Evolutionary conservation across 2,329 filamentous ascomycete species (phyloP).

Genomic region (Karstenula rhodostoma): DNA sequence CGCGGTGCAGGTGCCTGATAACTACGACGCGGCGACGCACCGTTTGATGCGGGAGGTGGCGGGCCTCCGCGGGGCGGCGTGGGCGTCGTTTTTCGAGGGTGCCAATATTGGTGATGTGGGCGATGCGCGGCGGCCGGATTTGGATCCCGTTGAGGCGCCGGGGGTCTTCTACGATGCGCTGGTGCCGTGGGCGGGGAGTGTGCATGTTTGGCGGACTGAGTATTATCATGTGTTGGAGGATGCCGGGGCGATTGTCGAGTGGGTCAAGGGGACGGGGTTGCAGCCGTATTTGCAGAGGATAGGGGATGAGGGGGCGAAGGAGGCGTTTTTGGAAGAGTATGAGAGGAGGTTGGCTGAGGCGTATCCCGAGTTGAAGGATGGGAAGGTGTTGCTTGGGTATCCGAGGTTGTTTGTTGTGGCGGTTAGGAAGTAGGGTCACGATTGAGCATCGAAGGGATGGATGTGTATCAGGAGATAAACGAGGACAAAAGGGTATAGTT

Average conservation of each 20-base stretch:
- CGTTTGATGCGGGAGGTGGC: constrained; percentile 59
- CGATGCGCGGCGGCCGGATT: constrained; percentile 37
- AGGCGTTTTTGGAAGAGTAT: constrained; percentile 59
- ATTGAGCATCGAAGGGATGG: not conserved
- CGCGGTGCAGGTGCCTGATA: constrained; percentile 65
- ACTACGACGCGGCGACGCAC: constrained; percentile 60
- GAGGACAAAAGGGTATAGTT: too few relatives aligned
- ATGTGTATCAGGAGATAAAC: not conserved
- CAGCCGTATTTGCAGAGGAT: constrained; percentile 63
- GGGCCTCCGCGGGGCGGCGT: constrained; percentile 40
- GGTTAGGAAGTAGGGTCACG: constrained; percentile 31
- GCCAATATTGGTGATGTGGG: constrained; percentile 27
- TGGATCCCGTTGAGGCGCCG: constrained; percentile 60
- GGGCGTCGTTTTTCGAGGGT: constrained; percentile 43
- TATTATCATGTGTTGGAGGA: constrained; percentile 63
- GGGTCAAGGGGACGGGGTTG: constrained; percentile 66
- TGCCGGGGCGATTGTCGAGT: constrained; percentile 64
- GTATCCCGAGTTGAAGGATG: constrained; percentile 59
- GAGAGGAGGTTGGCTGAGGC: constrained; percentile 51
- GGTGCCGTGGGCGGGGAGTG: constrained; percentile 43
- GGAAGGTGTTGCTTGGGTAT: constrained; percentile 63
- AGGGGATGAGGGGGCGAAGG: constrained; percentile 46
- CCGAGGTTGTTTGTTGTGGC: constrained; percentile 65
- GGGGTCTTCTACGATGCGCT: constrained; percentile 60
- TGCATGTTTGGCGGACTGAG: constrained; percentile 64